Conservation (phyloP, 495 filamentous ascomycete species). For the Tirmania nivea region DNA sequence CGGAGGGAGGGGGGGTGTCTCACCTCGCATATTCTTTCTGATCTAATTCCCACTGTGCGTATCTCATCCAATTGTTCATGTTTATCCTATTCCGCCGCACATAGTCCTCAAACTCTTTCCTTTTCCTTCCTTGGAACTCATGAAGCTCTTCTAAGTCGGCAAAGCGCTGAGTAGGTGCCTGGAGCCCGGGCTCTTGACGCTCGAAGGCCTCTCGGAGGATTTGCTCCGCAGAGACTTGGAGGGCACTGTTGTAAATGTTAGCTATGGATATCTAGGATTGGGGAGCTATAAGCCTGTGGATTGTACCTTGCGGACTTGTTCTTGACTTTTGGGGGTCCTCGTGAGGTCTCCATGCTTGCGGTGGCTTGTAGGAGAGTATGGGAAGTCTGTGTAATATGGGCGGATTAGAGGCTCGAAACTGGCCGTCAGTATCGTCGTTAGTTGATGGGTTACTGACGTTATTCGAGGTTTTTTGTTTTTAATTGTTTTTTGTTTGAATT, state of each 20-base stretch:
- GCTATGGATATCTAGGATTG: neutral
- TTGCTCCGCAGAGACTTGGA: slow-evolving; percentile 91
- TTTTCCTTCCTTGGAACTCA: slow-evolving; percentile 86
- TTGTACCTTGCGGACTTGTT: slow-evolving; percentile 59
- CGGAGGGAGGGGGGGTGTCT: neutral
- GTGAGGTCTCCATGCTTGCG: slow-evolving; percentile 65
- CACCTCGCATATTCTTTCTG: slow-evolving; percentile 79
- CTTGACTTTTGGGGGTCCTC: slow-evolving; percentile 88
- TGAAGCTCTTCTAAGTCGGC: slow-evolving; percentile 94
- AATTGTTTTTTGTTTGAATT: too few species aligned
- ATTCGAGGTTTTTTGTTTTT: too few species aligned
- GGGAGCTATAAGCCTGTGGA: neutral
- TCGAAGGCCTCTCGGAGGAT: slow-evolving; percentile 95
- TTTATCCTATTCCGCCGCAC: slow-evolving; percentile 84
- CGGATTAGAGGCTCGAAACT: too few species aligned
- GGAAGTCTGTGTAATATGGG: too few species aligned
- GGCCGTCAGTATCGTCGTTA: too few species aligned
- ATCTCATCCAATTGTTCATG: slow-evolving; percentile 97
- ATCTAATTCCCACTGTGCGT: slow-evolving; percentile 92
- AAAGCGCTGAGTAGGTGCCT: slow-evolving; percentile 84
- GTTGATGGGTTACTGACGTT: too few species aligned
- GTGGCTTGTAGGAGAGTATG: neutral
- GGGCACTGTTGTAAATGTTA: slow-evolving; percentile 28
- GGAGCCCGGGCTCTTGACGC: slow-evolving; percentile 70
- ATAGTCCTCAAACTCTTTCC: slow-evolving; percentile 97